Conservation (phyloP, 225 moss, liverwort and hornwort genomes). For the Neckera pumila region DNA sequence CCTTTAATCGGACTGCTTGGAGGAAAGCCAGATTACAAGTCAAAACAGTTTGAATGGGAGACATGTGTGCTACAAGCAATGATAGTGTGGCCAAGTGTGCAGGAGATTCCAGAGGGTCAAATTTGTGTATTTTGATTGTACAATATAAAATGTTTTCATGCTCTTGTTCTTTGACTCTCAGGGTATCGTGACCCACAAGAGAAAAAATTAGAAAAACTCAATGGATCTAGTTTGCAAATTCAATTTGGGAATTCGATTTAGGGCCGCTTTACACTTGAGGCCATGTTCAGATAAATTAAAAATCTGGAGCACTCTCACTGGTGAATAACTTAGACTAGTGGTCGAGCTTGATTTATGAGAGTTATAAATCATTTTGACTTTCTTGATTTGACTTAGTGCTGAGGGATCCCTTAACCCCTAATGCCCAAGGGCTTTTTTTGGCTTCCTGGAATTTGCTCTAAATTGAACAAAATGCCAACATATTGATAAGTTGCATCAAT, state of each 20-base stretch:
- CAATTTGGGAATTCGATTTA: not conserved
- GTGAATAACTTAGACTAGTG: not conserved
- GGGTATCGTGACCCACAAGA: accelerated
- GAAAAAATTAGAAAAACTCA: not conserved
- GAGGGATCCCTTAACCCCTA: too few relatives aligned
- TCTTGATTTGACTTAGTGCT: not conserved
- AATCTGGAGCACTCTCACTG: not conserved
- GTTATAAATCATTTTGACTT: not conserved
- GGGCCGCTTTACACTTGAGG: accelerated
- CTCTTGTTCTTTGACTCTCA: too few relatives aligned
- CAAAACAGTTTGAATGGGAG: not conserved
- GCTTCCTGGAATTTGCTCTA: too few relatives aligned
- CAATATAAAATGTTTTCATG: not conserved
- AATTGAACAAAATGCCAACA: too few relatives aligned
- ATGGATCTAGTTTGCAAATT: not conserved
- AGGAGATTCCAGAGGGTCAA: too few relatives aligned
- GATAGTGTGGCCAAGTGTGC: too few relatives aligned
- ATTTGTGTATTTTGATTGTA: not conserved
- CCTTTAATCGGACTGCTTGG: not conserved
- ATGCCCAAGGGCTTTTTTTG: too few relatives aligned
- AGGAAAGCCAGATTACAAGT: not conserved
- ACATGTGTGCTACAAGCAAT: too few relatives aligned
- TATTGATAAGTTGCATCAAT: too few relatives aligned
- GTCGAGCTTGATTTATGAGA: accelerated
- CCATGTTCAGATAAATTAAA: not conserved